Base-by-base conservation (phyloP, 257 asterid genomes). In the Pogostemon cablin region DNA sequence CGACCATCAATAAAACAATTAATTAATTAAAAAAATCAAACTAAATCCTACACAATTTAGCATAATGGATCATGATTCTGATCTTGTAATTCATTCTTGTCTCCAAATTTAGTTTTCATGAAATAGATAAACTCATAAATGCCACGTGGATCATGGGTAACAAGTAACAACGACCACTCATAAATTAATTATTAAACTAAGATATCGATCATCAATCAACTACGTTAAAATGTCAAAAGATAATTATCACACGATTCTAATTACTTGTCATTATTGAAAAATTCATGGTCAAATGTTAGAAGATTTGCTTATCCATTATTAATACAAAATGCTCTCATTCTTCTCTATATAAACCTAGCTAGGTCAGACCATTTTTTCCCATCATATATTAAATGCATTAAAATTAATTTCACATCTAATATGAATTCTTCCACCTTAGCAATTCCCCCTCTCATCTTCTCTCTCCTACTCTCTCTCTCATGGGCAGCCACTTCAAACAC, bases 211-310 rank as follows among this genome's bases (percentile, higher is more conserved):
- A 17, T 5, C 34, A 3, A 50, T 4, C 17, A 50, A 8, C 40
- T 8, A 25, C 32, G 32, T 25, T 25, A 55, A 55, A 56, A 57
- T 57, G 63, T 57, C 60, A 54, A 54, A 20, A 3, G 11, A 37
- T 54, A 54, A 54, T 6, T 2, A 20, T 7, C 38, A 54, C 38
- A 53, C 59, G 37, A 7, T 54, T 54, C 60, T 54, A 12, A 11
- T 52, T 49, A 40, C 56, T 3, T 66, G 58, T 62, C 62, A 44
- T 71, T 39, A 73, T 77, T 77, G 80, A 81, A 17, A 46, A 8
- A 35, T 68, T 61, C 81, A 60, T 71, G 71, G 80, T 83, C 83
- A 80, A 75, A 77, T 43, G 15, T 40, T 72, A 6, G 71, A 53
- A 62, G 44, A 48, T 72, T 56, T 67, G 72, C 68, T 47, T 70